These are phyloP conservation scores for Ceratocystis variospora DNA, from an alignment of 2,329 filamentous ascomycete genomes.

Conservation along the genomic window DNA sequence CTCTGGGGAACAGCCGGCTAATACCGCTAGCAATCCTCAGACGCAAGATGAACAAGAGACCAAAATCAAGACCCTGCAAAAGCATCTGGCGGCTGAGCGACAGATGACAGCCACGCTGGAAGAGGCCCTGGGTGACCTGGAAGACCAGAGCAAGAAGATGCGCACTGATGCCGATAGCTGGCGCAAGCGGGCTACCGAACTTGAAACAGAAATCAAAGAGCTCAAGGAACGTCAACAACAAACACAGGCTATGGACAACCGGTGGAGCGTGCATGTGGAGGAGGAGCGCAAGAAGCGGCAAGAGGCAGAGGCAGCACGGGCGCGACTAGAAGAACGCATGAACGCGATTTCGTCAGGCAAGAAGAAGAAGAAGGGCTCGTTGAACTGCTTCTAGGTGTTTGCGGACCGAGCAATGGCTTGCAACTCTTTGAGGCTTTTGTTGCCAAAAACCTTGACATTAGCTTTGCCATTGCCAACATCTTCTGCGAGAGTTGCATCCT, in stretches of 20 bases:
- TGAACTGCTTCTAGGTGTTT: slow-evolving; percentile 80
- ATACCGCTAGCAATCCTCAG: slow-evolving; percentile 47
- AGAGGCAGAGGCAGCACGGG: slow-evolving; percentile 76
- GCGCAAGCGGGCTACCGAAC: slow-evolving; percentile 68
- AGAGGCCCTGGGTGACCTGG: slow-evolving; percentile 86
- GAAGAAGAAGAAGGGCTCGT: slow-evolving; percentile 87
- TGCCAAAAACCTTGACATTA: not conserved
- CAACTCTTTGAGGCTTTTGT: slow-evolving; percentile 5
- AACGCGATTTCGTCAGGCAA: slow-evolving; percentile 76
- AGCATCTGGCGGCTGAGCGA: slow-evolving; percentile 89
- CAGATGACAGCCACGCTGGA: slow-evolving; percentile 91
- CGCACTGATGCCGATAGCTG: slow-evolving; percentile 81
- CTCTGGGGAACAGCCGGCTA: slow-evolving; percentile 23
- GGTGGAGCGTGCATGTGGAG: slow-evolving; percentile 75
- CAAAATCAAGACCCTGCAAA: slow-evolving; percentile 89
- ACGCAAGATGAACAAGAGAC: slow-evolving; percentile 90
- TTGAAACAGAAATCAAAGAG: slow-evolving; percentile 60
- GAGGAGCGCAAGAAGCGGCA: slow-evolving; percentile 89
- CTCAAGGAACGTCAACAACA: slow-evolving; percentile 38
- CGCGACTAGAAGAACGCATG: slow-evolving; percentile 88
- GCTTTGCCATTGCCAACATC: slow-evolving; percentile 5
- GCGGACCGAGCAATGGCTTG: slow-evolving; percentile 18
- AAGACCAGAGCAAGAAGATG: slow-evolving; percentile 80
- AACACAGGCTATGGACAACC: slow-evolving; percentile 39
- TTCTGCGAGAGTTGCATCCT: not conserved